These are phyloP conservation scores for Pythium periplocum DNA, from an alignment of 352 stramenopile genomes.

Conservation along the genomic window DNA sequence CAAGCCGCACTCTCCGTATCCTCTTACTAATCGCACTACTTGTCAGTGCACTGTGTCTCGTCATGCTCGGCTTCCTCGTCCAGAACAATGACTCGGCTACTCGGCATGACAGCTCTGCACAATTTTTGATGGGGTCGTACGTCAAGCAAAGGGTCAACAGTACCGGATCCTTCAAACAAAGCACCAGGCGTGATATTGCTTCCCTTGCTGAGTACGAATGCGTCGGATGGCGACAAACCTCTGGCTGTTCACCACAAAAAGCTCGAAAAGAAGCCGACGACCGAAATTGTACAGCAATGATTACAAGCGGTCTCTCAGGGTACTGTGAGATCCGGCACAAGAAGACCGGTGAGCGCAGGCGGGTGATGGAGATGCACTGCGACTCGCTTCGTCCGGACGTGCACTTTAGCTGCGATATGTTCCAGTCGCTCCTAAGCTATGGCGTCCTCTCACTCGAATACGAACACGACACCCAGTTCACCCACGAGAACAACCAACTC, in stretches of 20 bases:
- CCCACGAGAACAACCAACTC: not conserved
- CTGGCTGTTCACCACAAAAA: constrained; percentile 10
- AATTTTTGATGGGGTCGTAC: no score
- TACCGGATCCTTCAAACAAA: no score
- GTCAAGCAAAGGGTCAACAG: no score
- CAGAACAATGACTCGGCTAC: no score
- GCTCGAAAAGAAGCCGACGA: not conserved
- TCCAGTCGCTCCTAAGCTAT: constrained; percentile 3
- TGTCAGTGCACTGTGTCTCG: no score
- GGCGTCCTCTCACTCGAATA: not conserved
- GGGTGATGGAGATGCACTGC: constrained; percentile 22
- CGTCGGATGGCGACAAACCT: constrained; percentile 17
- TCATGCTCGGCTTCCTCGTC: no score
- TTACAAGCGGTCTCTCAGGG: constrained; percentile 18
- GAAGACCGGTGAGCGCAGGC: constrained; percentile 17
- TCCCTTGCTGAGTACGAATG: constrained; percentile 27
- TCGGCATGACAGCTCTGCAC: no score
- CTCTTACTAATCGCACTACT: no score
- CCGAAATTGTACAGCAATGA: constrained; percentile 10
- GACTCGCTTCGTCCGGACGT: constrained; percentile 4
- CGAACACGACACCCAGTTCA: constrained; percentile 1
- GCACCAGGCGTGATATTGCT: no score
- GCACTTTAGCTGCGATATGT: not conserved
- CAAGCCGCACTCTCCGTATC: no score
- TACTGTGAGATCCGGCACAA: constrained; percentile 29